Evolutionary conservation across 306 rosid genomes (phyloP).

Genomic region (Lablab purpureus): DNA sequence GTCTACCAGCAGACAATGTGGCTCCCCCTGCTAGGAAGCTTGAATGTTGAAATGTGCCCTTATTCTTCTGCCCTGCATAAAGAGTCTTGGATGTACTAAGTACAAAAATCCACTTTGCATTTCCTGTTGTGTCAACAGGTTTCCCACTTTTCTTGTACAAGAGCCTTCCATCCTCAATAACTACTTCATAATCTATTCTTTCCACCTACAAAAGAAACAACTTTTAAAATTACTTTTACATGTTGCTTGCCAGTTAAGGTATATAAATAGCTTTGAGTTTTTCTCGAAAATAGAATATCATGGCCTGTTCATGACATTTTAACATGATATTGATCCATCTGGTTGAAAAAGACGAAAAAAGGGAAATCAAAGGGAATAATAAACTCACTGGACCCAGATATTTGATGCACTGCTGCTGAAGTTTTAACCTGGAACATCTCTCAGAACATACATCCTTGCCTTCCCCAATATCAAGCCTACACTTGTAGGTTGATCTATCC

Average conservation of each 20-base stretch:
- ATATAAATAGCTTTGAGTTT: not conserved
- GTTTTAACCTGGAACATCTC: constrained; percentile 67
- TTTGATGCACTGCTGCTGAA: constrained; percentile 86
- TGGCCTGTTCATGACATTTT: not conserved
- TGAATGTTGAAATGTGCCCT: constrained; percentile 94
- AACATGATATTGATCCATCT: constrained; percentile 11
- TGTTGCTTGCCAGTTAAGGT: constrained; percentile 22
- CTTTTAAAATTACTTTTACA: not conserved
- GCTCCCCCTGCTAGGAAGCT: constrained; percentile 97
- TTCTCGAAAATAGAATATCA: not conserved
- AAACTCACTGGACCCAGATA: constrained; percentile 88
- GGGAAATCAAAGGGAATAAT: constrained; percentile 30
- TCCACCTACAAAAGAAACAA: constrained; percentile 60
- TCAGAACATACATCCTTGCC: constrained; percentile 73
- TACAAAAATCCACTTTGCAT: constrained; percentile 84
- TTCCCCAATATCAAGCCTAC: constrained; percentile 90
- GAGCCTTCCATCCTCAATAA: constrained; percentile 65
- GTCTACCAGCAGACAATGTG: constrained; percentile 86
- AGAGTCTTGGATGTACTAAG: constrained; percentile 80
- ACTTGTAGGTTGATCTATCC: constrained; percentile 27
- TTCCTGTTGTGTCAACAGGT: constrained; percentile 62
- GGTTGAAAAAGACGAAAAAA: not conserved
- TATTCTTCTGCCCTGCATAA: constrained; percentile 76
- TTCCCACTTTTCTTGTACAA: constrained; percentile 56
- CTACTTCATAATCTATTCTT: constrained; percentile 66